Base-by-base conservation (phyloP, 495 filamentous ascomycete genomes). In the Penicillium salamii region DNA sequence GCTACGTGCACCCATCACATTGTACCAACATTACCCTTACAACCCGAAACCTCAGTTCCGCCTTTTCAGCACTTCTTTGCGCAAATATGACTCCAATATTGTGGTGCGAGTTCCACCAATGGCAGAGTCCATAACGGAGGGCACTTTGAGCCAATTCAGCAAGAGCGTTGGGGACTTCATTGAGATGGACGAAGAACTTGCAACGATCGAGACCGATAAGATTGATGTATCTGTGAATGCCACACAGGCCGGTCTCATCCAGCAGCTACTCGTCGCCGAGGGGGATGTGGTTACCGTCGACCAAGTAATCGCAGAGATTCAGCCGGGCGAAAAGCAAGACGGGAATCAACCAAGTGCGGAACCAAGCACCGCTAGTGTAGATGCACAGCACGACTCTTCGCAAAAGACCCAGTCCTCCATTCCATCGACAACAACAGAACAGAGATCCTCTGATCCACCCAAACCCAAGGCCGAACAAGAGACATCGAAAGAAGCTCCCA, bases 91-190 rank as follows among this genome's bases (percentile, higher is more conserved):
- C 6, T 85, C 85, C 57, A 85, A 89, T 48, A 83, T 72, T 46
- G 68, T 88, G 31, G 80, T 96, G 66, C 89, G 91, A 67, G 91
- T 95, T 55, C 91, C 91, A 7, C 72, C 88, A 53, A 95, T 96
- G 90, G 90, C 90, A 44, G 90, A 96, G 67, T 96, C 91, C n/a
- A 95, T 96, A 62, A 90, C 86, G 32, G 90, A 95, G 65, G 91
- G 90, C 34, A 93, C 89, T 5, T 66, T 96, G 52, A 91, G 89
- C 67, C 85, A 89, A 57, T 92, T 84, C 75, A 83, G 76, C 57
- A 95, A 95, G 76, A 67, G 90, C 66, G 73, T 91, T 55, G 90
- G 90, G 48, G 90, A 95, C 67, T 88, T 78, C 57, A 87, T 96
- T 13, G 86, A 90, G 69, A 80, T 81, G 64, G 90, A 95, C 58